phyloP scores from a whole-genome alignment of 2,329 filamentous ascomycete genomes.

The Mycosphaerella sp. region DNA sequence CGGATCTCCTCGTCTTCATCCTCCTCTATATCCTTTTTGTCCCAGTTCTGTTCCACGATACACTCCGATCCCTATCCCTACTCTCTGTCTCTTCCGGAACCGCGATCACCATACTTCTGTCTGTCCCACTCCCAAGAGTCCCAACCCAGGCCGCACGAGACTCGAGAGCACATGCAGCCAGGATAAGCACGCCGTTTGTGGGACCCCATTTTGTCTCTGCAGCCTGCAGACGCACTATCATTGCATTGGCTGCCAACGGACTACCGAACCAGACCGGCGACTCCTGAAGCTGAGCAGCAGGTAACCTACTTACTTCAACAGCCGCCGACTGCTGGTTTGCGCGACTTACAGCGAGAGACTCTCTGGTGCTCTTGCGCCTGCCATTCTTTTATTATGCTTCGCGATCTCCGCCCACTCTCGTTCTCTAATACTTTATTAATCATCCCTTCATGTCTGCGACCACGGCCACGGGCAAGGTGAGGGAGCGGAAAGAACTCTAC shows the following conservation, averaged over 20 bases:
- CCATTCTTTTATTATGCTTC: constrained; percentile 20
- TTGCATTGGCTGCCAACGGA: constrained; percentile 13
- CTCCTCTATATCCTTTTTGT: not conserved
- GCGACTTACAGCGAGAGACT: constrained; percentile 8
- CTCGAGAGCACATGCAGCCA: constrained; percentile 8
- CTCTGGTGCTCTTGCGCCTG: constrained; percentile 19
- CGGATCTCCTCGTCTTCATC: not conserved
- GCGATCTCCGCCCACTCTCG: constrained; percentile 18
- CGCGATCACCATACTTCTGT: not conserved
- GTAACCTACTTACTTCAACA: constrained; percentile 16
- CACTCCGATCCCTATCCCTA: not conserved
- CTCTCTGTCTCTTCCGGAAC: not conserved
- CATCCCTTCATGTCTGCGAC: constrained; percentile 26
- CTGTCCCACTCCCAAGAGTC: too few species aligned
- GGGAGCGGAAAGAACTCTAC: constrained; percentile 9
- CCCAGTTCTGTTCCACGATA: constrained; percentile 1
- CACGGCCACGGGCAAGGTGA: constrained; percentile 1
- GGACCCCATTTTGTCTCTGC: constrained; percentile 13
- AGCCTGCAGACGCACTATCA: constrained; percentile 15
- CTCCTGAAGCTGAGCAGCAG: constrained; percentile 18
- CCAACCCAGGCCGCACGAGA: constrained; percentile 4
- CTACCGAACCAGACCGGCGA: constrained; percentile 11
- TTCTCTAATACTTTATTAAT: constrained; percentile 10
- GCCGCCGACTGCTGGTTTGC: constrained; percentile 14
- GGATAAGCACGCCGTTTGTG: constrained; percentile 11